A percentile compares a stretch with the other conserved stretches of the same genome.
phyloP scores from a whole-genome alignment of 2,329 filamentous ascomycete genomes.

The Pyrenochaeta sp. region DNA sequence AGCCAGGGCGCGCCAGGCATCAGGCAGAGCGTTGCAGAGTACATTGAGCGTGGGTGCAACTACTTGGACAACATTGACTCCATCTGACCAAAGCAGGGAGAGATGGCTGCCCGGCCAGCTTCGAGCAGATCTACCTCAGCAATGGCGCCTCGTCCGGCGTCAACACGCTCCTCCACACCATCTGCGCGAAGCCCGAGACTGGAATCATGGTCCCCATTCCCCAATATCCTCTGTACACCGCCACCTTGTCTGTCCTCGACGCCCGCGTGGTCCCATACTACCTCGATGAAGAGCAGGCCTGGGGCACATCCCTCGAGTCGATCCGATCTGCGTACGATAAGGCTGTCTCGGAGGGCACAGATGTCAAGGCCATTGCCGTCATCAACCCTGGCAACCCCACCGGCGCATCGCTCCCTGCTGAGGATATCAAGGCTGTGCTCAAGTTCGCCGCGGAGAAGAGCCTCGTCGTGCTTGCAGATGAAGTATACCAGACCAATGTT shows the following conservation, averaged over 20 bases:
- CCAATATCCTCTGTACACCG: constrained; percentile 97
- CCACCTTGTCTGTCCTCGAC: constrained; percentile 84
- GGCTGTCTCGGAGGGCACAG: constrained; percentile 77
- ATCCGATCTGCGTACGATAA: constrained; percentile 77
- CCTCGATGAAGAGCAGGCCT: constrained; percentile 83
- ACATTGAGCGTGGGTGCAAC: constrained; percentile 76
- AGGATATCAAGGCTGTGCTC: constrained; percentile 84
- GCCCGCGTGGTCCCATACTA: constrained; percentile 91
- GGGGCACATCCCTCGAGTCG: constrained; percentile 85
- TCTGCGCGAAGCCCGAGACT: constrained; percentile 77
- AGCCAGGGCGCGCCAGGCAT: constrained; percentile 88
- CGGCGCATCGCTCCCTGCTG: constrained; percentile 79
- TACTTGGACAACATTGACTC: background rate
- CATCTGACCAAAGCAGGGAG: constrained; percentile 63
- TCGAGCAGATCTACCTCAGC: constrained; percentile 86
- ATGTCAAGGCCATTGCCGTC: constrained; percentile 91
- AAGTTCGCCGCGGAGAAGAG: constrained; percentile 85
- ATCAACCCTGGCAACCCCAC: constrained; percentile 99
- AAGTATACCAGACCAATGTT: constrained; percentile 99
- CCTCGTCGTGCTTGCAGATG: constrained; percentile 90
- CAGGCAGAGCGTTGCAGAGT: constrained; percentile 87
- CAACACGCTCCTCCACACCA: constrained; percentile 88
- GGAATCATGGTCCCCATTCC: constrained; percentile 95
- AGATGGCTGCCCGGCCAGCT: constrained; percentile 85
- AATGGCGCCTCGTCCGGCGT: constrained; percentile 93